Evolutionary conservation across 495 filamentous ascomycete genomes (phyloP).

Genomic region (Penicillium lividum): DNA sequence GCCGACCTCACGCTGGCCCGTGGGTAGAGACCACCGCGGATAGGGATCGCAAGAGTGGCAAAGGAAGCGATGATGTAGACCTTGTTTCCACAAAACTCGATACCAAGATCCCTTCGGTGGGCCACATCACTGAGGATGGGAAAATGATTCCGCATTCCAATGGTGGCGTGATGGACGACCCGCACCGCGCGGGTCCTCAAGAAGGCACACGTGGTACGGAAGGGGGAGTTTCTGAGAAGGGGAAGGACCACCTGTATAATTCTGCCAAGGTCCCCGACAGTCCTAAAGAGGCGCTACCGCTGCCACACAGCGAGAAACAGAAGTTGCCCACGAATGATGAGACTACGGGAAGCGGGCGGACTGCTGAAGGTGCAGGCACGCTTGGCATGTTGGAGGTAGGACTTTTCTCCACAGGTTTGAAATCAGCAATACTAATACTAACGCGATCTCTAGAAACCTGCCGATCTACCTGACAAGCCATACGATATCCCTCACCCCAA

Average conservation of each 20-base stretch:
- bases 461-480: slow-evolving; percentile 74
- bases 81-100: slow-evolving; percentile 25
- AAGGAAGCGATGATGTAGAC: slow-evolving; percentile 27
- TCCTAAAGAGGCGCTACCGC: slow-evolving; percentile 80
- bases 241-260: slow-evolving; percentile 63
- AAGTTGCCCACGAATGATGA: slow-evolving; percentile 44
- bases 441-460: slow-evolving; percentile 65
- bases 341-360: slow-evolving; percentile 12
- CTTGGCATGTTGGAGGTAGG: slow-evolving; percentile 69
- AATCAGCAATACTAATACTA: slow-evolving; percentile 5
- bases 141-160: slow-evolving; percentile 73
- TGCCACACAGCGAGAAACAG: slow-evolving; percentile 78
- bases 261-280: slow-evolving; percentile 76
- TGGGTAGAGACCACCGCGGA: slow-evolving; percentile 71
- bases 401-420: background rate
- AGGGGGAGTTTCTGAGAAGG: slow-evolving; percentile 83
- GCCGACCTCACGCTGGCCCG: slow-evolving; percentile 89
- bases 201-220: slow-evolving; percentile 84
- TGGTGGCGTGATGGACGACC: slow-evolving; percentile 91
- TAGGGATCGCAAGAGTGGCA: slow-evolving; percentile 56
- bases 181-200: slow-evolving; percentile 68
- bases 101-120: slow-evolving; percentile 33
- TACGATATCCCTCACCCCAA: slow-evolving; percentile 77
- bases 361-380: slow-evolving; percentile 35
- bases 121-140: slow-evolving; percentile 54